Evolutionary conservation across 2,329 filamentous ascomycete species (phyloP), one percentile per base, ranked within the genome.

Genomic region (Delphinella strobiligena): DNA sequence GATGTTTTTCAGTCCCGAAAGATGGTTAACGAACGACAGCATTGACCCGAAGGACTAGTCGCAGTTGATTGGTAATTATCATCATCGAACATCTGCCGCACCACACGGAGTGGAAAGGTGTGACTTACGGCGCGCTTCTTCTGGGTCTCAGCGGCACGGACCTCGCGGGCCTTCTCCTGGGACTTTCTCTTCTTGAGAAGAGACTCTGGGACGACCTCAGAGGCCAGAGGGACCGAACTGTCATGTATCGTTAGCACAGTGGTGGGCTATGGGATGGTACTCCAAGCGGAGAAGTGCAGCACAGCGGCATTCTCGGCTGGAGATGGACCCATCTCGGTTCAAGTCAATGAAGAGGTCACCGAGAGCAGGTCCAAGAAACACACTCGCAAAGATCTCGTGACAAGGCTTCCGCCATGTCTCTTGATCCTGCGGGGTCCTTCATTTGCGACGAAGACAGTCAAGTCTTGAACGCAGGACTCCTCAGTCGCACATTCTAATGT

Each of bases 111-210:
- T 38, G 38, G 38, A 45, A 45, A 40, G 46, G 27, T 42, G 35
- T 31, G 39, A 78, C 85, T 66, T 67, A 96, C 91, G 75, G 85
- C 76, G 75, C 91, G 91, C 69, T 80, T 83, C 76, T 93, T 83
- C 69, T 87, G 76, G 53, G 78, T 66, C 60, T 84, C 83, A 52
- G 82, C 75, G 54, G 75, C 68, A 65, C 80, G 82, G 71, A 89
- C 84, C 67, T 91, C 88, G 67, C 88, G 84, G 66, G 88, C 87
- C 80, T 95, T 94, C 80, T 98, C 91, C 74, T 95, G 89, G 68
- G 79, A 86, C 87, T 98, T 98, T 75, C 91, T 85, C 86, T 98
- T 98, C 84, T 98, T 98, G 69, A 98, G 80, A 62, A 98, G 85
- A 60, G 91, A 98, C 85, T 98, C 91, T 57, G 91, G 91, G 64